Evolutionary conservation across 2,329 filamentous ascomycete genomes (phyloP).

Genomic region (Fusarium nematophilum): DNA sequence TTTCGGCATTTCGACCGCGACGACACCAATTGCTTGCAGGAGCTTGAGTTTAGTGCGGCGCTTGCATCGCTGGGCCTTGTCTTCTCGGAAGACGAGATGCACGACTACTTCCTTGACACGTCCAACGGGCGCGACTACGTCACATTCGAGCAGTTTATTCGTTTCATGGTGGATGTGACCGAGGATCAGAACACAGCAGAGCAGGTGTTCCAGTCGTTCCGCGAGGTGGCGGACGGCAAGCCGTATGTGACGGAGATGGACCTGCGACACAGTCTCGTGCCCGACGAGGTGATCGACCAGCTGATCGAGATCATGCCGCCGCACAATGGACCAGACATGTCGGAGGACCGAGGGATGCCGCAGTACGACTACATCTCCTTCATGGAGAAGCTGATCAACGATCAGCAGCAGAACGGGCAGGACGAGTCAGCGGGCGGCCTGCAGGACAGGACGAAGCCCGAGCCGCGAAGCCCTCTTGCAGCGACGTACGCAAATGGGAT

Average conservation of each 20-base stretch:
- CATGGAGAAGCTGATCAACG: slow-evolving; percentile 85
- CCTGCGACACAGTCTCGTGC: slow-evolving; percentile 91
- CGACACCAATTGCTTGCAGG: slow-evolving; percentile 86
- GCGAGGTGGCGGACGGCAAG: slow-evolving; percentile 97
- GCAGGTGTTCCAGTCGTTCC: slow-evolving; percentile 98
- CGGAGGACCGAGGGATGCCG: slow-evolving; percentile 82
- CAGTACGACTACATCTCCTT: slow-evolving; percentile 98
- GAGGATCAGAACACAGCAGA: slow-evolving; percentile 99
- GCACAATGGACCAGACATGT: slow-evolving; percentile 86
- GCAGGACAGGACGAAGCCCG: slow-evolving; percentile 50
- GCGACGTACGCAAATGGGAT: slow-evolving; percentile 50
- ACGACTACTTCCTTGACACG: slow-evolving; percentile 91
- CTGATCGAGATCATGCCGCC: slow-evolving; percentile 86
- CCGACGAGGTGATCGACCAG: slow-evolving; percentile 96
- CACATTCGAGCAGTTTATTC: slow-evolving; percentile 98
- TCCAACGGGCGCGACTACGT: slow-evolving; percentile 82
- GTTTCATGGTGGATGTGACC: slow-evolving; percentile 99
- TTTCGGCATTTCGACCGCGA: slow-evolving; percentile 98
- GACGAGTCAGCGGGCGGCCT: slow-evolving; percentile 46
- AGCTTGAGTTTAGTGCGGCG: slow-evolving; percentile 95
- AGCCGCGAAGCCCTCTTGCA: slow-evolving; percentile 47
- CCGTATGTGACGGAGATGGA: slow-evolving; percentile 99
- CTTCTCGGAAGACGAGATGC: slow-evolving; percentile 98
- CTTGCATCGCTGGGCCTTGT: slow-evolving; percentile 94
- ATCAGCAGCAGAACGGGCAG: slow-evolving; percentile 50